Base-by-base conservation (phyloP, 2,329 filamentous ascomycete species). In the Alternaria sp. region DNA sequence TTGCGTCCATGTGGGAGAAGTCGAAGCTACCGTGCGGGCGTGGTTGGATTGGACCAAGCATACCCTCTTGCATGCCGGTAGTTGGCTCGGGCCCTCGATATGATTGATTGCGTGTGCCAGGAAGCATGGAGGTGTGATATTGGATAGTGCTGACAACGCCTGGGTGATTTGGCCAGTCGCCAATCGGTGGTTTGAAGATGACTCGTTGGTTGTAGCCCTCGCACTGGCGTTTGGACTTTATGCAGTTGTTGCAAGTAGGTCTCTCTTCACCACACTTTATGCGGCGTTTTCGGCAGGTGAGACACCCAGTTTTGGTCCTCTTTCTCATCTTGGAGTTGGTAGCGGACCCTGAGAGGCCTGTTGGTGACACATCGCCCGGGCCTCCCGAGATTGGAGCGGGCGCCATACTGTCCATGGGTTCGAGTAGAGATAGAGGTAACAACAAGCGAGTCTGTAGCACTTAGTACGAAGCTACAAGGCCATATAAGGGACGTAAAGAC, bases 261-360 rank as follows among this genome's bases (percentile, higher is more conserved):
- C 91, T 88, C 73, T 93, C 92, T 79, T 98, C 96, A 66, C 96
- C 96, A 80, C 96, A 99, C 81, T 98, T 99, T 81, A 99, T 98
- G 66, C 96, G 91, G 57, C 96, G 90, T 81, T 92, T 95, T 67
- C 96, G 91, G 81, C 96, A 99, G 61, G 96, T 97, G 64, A 97
- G 82, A 78, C 94, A 97, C 13, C 94, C 94, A 3, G 94, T 97
- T 82, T 97, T 97, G 55, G 94, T 97, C 73, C 94, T 76, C 68
- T 81, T 81, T 59, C 79, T 76, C 73, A 79, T 74, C 67, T 80
- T 79, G 57, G 73, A 62, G 57, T 71, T 75, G 23, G 69, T 60
- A 36, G 72, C 58, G 46, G 67, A 56, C 30, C 64, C 68, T 52
- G 71, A 57, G 19, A 51, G 46, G 49, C 54, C 68, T 11, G 73